Evolutionary conservation across 441 rosid genomes (phyloP).

Genomic region (Manihot esculenta): DNA sequence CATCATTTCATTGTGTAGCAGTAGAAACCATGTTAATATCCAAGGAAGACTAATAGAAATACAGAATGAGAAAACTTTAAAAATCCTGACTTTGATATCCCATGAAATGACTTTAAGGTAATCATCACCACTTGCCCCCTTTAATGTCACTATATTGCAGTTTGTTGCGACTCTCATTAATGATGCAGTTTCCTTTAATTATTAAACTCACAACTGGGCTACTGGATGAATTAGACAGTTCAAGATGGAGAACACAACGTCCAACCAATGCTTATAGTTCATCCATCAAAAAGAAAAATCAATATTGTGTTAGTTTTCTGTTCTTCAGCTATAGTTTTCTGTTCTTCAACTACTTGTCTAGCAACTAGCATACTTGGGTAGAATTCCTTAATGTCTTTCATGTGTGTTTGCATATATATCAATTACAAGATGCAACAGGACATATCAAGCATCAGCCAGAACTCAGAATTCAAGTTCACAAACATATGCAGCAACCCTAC

Average conservation of each 20-base stretch:
- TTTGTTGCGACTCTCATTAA: background rate
- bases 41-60: background rate
- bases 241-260: background rate
- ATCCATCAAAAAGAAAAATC: background rate
- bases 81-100: background rate
- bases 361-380: background rate
- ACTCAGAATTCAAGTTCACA: background rate
- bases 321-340: background rate
- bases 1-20: background rate
- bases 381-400: background rate
- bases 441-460: background rate
- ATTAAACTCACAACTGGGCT: background rate
- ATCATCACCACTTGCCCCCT: background rate
- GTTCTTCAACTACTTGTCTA: too few species aligned
- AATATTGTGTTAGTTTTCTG: background rate
- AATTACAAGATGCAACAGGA: too few species aligned
- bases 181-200: background rate
- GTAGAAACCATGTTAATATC: background rate
- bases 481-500: background rate
- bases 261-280: background rate
- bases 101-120: background rate
- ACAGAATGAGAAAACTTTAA: background rate
- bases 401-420: background rate
- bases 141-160: too few species aligned
- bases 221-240: background rate